Evolutionary conservation across 2,329 filamentous ascomycete genomes (phyloP), one percentile per base, ranked within the genome.

Genomic region (Aureobasidium sp.): DNA sequence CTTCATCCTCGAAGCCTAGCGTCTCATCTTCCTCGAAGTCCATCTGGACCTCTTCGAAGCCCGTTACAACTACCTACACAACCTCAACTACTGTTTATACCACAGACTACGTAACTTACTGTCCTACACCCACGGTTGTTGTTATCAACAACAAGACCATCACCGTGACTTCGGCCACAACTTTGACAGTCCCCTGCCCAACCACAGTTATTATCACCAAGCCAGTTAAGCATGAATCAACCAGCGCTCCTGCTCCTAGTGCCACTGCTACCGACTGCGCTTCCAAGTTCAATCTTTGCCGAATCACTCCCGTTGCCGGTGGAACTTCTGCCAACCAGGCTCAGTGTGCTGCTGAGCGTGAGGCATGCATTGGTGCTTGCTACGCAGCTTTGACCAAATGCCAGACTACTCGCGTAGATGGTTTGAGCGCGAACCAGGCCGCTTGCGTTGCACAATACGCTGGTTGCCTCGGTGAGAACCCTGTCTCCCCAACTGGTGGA

Each of bases 141-240:
- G 48, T 51, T 2, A 38, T 56, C 39, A 41, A 54, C 51, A 51
- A 14, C 2, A 14, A 42, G 27, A 51, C 39, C 10, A 54, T 54
- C 55, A 54, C 55, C 11, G 51, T 54, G 22, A 39, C 55, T 4
- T 17, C 38, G 8, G 39, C 55, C 8, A 56, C 55, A 2, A 56
- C 55, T 5, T 24, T 56, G 22, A 54, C 51, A n/a, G 41, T 56
- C 24, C 30, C 51, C 24, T 38, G 29, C 16, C 40, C 51, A 6
- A 50, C 38, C n/a, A 56, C 55, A 30, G 30, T 35, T 11, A 34
- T 34, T 17, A 40, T 50, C 14, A 54, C 55, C 8, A 48, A 48
- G 8, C 19, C 44, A 5, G 22, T n/a, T n/a, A n/a, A n/a, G n/a
- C n/a, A n/a, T n/a, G n/a, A n/a, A n/a, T n/a, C n/a, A n/a, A n/a